These are phyloP conservation scores for Cryptococcus wingfieldii DNA, from an alignment of 1,284 basidiomycete genomes.

Conservation along the genomic window DNA sequence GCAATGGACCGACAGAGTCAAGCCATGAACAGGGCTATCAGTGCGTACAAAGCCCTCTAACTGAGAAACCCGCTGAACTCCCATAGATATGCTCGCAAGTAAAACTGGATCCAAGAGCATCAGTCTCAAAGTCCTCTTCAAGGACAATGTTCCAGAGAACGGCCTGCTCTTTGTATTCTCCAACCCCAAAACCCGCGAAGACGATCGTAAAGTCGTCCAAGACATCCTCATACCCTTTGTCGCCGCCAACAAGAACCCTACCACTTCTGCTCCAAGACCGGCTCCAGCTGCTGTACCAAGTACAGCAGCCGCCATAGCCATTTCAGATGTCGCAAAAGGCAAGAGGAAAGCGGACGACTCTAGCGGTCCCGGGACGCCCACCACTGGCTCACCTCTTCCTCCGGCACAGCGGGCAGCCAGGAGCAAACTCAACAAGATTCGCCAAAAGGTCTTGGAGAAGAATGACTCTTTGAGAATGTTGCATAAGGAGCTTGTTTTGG, in stretches of 20 bases:
- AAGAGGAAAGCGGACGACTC: constrained; percentile 45
- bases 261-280: constrained; percentile 4
- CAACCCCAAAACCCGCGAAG: constrained; percentile 15
- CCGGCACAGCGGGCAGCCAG: constrained; percentile 9
- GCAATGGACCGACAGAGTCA: constrained; percentile 44
- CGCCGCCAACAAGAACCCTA: constrained; percentile 30
- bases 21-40: constrained; percentile 39
- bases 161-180: constrained; percentile 47
- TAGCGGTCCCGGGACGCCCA: constrained; percentile 4
- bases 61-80: background rate
- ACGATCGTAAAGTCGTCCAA: constrained; percentile 41
- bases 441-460: constrained; percentile 69
- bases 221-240: constrained; percentile 45
- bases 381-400: background rate
- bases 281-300: constrained; percentile 11
- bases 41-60: constrained; percentile 20
- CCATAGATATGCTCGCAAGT: constrained; percentile 44
- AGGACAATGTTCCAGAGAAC: constrained; percentile 42
- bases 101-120: constrained; percentile 38
- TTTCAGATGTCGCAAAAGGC: constrained; percentile 16
- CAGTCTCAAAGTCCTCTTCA: constrained; percentile 44
- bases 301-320: constrained; percentile 12
- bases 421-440: constrained; percentile 41
- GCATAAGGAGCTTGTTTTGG: constrained; percentile 80
- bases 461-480: constrained; percentile 70